These are phyloP conservation scores for Saccharomycopsis hybrid DNA, from an alignment of 1,139 yeast genomes.

Conservation along the genomic window DNA sequence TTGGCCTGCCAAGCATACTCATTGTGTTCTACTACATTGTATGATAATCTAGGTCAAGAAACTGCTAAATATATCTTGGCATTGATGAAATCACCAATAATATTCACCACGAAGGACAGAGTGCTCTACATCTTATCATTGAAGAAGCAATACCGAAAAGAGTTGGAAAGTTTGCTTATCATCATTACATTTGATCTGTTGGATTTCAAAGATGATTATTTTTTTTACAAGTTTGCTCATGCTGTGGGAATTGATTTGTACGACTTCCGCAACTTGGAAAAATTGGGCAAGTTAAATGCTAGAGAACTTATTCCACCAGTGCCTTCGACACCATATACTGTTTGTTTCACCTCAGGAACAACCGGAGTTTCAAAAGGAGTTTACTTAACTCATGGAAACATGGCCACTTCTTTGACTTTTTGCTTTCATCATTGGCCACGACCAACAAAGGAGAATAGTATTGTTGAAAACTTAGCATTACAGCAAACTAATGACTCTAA, in stretches of 20 bases:
- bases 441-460: slow-evolving; percentile 25
- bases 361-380: slow-evolving; percentile 76
- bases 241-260: slow-evolving; percentile 25
- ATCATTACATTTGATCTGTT: slow-evolving; percentile 36
- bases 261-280: slow-evolving; percentile 34
- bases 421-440: slow-evolving; percentile 26
- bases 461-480: too few species aligned
- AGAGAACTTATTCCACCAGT: slow-evolving; percentile 33
- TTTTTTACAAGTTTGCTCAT: slow-evolving; percentile 17
- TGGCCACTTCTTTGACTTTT: slow-evolving; percentile 20
- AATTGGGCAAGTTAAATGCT: slow-evolving; percentile 33
- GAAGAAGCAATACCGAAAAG: slow-evolving; percentile 30
- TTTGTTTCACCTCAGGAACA: slow-evolving; percentile 53
- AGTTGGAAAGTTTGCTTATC: slow-evolving; percentile 21
- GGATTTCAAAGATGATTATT: slow-evolving; percentile 26
- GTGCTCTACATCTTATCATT: slow-evolving; percentile 36
- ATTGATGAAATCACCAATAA: slow-evolving; percentile 49
- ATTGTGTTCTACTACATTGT: slow-evolving; percentile 50
- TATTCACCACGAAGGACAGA: slow-evolving; percentile 44
- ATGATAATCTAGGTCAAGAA: slow-evolving; percentile 57
- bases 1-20: slow-evolving; percentile 48
- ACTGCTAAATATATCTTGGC: slow-evolving; percentile 53
- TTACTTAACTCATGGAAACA: slow-evolving; percentile 44
- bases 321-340: slow-evolving; percentile 39
- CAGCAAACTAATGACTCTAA: slow-evolving; percentile 15